Conservation (phyloP, 2,329 filamentous ascomycete species). For the Phialophora expanda region DNA sequence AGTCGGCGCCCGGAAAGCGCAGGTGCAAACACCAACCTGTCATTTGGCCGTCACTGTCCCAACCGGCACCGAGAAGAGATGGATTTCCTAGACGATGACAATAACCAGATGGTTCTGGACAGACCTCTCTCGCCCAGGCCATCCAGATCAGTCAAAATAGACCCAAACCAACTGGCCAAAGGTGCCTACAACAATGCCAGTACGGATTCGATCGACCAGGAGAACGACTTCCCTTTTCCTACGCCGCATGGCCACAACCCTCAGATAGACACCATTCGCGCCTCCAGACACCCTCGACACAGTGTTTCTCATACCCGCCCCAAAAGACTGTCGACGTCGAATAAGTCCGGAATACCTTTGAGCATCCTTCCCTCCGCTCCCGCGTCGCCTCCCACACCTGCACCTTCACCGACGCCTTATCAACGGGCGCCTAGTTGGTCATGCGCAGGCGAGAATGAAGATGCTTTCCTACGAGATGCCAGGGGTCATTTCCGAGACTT, state of each 20-base stretch:
- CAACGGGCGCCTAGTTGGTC: conserved; percentile 61
- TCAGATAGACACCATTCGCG: conserved; percentile 42
- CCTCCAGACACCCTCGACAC: conserved; percentile 43
- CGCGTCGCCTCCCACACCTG: conserved; percentile 70
- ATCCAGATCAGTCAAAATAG: conserved; percentile 33
- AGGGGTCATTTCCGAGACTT: conserved; percentile 79
- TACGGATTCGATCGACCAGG: conserved; percentile 42
- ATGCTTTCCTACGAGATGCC: conserved; percentile 79
- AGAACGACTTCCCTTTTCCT: conserved; percentile 43
- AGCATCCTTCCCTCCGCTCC: conserved; percentile 69
- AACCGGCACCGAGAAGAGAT: conserved; percentile 24
- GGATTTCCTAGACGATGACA: conserved; percentile 30
- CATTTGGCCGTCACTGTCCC: conserved; percentile 4
- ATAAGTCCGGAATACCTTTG: conserved; percentile 57
- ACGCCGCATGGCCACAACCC: conserved; percentile 40
- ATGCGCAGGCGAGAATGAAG: conserved; percentile 68
- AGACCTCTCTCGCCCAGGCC: conserved; percentile 38
- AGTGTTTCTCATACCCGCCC: conserved; percentile 40
- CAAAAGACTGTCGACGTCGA: conserved; percentile 37
- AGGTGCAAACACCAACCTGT: conserved; percentile 9
- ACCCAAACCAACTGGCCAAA: conserved; percentile 33
- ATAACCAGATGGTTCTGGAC: conserved; percentile 26
- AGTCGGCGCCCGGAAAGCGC: conserved; percentile 9
- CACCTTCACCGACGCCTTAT: conserved; percentile 68
- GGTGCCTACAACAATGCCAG: conserved; percentile 27